Evolutionary conservation across 306 rosid species (phyloP), one percentile per base, ranked within the genome.

Genomic region (Quillaja saponaria): DNA sequence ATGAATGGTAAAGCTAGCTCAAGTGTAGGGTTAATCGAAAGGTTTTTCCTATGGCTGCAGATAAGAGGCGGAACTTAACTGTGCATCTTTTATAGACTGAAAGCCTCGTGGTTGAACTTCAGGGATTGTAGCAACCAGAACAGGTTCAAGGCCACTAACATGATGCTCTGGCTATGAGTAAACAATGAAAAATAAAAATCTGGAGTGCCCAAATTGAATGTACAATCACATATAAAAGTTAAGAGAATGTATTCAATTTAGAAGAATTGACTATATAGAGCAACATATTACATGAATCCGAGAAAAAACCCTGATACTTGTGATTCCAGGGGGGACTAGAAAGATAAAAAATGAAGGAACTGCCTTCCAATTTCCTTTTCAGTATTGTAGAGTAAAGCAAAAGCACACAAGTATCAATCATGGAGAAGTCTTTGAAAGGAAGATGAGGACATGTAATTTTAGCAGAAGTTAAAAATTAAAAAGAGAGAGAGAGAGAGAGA

Each of bases 111-210:
- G 64, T 86, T 58, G 79, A 77, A 86, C 76, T 86, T 91, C 96
- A 82, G 79, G 98, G 68, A 91, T 91, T 34, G 96, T 95, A 40
- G 91, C 84, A 67, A 91, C 82, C 68, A 86, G 63, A 86, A 81
- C 82, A 44, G 88, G 90, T 69, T 80, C 96, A 33, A 85, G 71
- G 64, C 82, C 90, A 54, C 82, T 79, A 54, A 49, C 78, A 56
- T 52, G 88, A 71, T 79, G 82, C 75, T 86, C 95, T 79, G 92
- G 92, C 98, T 88, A 90, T 72, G 84, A 79, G 62, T 61, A 79
- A 88, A 77, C 82, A 81, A 73, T 21, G 72, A 59, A 80, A 80
- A 68, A 60, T 83, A 69, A 76, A 74, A 82, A 71, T 42, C 53
- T 76, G 38, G 34, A 64, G 21, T 71, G 55, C 63, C 67, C 58